Conservation (phyloP, 2,329 filamentous ascomycete species). For the Diaporthe vaccinii region DNA sequence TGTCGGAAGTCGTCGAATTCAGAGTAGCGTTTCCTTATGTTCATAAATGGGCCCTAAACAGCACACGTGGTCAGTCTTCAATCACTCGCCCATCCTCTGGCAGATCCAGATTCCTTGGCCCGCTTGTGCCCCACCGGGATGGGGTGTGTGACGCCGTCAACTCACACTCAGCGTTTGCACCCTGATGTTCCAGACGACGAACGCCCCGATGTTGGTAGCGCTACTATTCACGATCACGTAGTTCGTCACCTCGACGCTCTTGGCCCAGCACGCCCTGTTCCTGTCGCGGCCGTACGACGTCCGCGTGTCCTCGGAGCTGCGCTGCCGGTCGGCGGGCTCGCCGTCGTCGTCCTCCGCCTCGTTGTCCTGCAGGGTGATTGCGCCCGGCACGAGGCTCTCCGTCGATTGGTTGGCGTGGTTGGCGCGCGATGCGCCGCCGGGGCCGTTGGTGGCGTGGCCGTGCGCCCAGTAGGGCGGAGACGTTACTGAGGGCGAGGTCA, state of each 20-base stretch:
- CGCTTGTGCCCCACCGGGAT: neutral
- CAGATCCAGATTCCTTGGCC: neutral
- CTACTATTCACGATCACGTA: slow-evolving; percentile 70
- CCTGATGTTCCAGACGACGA: slow-evolving; percentile 93
- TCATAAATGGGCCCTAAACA: slow-evolving; percentile 69
- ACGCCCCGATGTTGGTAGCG: slow-evolving; percentile 79
- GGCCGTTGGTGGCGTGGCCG: slow-evolving; percentile 45
- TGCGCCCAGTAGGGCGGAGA: slow-evolving; percentile 62
- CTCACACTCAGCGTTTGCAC: slow-evolving; percentile 87
- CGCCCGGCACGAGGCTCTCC: slow-evolving; percentile 65
- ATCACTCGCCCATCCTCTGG: no score
- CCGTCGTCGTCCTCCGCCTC: slow-evolving; percentile 65
- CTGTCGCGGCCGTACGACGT: slow-evolving; percentile 51
- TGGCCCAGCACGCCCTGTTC: slow-evolving; percentile 74
- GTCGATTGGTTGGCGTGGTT: slow-evolving; percentile 57
- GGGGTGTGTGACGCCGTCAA: slow-evolving; percentile 47
- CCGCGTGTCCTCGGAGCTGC: slow-evolving; percentile 37
- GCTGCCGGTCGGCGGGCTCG: slow-evolving; percentile 43
- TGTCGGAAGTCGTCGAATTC: slow-evolving; percentile 89
- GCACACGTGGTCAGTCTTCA: slow-evolving; percentile 11
- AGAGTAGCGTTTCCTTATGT: slow-evolving; percentile 83
- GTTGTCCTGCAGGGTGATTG: slow-evolving; percentile 74
- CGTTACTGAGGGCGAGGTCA: slow-evolving; percentile 48
- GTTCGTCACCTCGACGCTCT: slow-evolving; percentile 71
- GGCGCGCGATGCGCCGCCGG: slow-evolving; percentile 48